Conservation (phyloP, 768 basidiomycete genomes). For the Pluteus cervinus region DNA sequence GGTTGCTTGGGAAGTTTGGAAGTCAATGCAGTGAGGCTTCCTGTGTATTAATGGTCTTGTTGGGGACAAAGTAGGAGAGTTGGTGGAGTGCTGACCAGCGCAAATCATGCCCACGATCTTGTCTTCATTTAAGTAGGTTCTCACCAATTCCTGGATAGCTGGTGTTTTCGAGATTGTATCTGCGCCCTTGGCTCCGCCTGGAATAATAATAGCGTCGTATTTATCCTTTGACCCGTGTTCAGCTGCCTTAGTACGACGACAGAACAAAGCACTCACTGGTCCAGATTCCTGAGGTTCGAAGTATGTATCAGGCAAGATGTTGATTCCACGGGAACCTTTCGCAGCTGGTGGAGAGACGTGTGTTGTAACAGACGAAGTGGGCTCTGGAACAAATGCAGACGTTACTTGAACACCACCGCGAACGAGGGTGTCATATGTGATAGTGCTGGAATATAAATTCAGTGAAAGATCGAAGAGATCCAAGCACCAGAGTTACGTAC, state of each 20-base stretch:
- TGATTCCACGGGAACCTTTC: conserved; percentile 67
- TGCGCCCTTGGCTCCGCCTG: conserved; percentile 76
- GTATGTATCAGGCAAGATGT: conserved; percentile 60
- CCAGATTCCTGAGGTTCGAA: conserved; percentile 39
- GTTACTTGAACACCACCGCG: conserved; percentile 63
- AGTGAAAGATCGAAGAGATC: neutral
- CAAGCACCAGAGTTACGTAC: conserved; percentile 30
- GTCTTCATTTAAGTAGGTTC: conserved; percentile 42
- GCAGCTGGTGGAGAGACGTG: conserved; percentile 39
- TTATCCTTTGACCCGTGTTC: conserved; percentile 35
- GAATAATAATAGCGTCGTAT: conserved; percentile 68
- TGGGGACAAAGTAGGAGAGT: neutral
- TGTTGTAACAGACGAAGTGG: conserved; percentile 16
- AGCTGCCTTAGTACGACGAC: neutral
- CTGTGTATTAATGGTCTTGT: conserved; percentile 24
- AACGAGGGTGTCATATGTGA: conserved; percentile 77
- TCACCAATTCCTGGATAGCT: conserved; percentile 58
- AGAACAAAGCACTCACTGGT: conserved; percentile 29
- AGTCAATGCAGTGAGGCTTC: conserved; percentile 63
- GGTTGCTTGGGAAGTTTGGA: conserved; percentile 55
- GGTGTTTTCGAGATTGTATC: conserved; percentile 58
- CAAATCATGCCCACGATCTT: conserved; percentile 82
- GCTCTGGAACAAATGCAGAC: conserved; percentile 57
- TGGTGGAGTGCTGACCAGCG: conserved; percentile 45
- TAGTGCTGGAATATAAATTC: conserved; percentile 43